Evolutionary conservation across 2,329 filamentous ascomycete genomes (phyloP), one percentile per base, ranked within the genome.

Genomic region (Pyrenophora graminea): DNA sequence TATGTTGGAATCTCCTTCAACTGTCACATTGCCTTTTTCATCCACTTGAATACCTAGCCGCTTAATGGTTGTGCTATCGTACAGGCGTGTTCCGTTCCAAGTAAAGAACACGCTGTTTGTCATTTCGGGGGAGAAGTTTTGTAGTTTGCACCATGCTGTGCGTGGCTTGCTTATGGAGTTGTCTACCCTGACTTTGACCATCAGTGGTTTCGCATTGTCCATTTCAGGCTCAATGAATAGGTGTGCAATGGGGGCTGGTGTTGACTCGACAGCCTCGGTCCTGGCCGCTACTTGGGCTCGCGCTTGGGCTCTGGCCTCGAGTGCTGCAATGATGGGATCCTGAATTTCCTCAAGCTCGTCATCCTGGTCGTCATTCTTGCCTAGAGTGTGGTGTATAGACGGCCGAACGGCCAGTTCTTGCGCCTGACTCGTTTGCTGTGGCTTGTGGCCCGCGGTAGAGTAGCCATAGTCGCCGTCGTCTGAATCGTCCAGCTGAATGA

Each of bases 61-160:
- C 18, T 56, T 52, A 18, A 72, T 56, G 6, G 87, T 92, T 4
- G 89, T 90, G n/a, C 83, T 82, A 58, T 89, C 84, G 68, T 88
- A 96, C 3, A 96, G 74, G 52, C 84, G 83, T 51, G 83, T 84
- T 21, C 84, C 82, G 56, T 86, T 86, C 87, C 90, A 96, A 0
- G 90, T 94, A 48, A 97, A 80, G 62, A 94, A 88, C 15, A 95
- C 76, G 1, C 78, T 76, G 4, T 80, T 74, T 2, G 79, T 73
- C 19, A 80, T 69, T 2, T 81, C 76, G 2, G 76, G 72, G 1
- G 76, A 71, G 39, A 85, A 80, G 1, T 70, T 71, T 66, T 92
- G 87, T 46, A 80, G 79, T 10, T 77, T 74, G 61, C 88, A 84
- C 89, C 91, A 97, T 10, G 82, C 83, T 32, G 83, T 70, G 36